A percentile compares a stretch with the other conserved stretches of the same genome.
Conservation (phyloP, 2,329 filamentous ascomycete genomes). For the Fusarium sp. region DNA sequence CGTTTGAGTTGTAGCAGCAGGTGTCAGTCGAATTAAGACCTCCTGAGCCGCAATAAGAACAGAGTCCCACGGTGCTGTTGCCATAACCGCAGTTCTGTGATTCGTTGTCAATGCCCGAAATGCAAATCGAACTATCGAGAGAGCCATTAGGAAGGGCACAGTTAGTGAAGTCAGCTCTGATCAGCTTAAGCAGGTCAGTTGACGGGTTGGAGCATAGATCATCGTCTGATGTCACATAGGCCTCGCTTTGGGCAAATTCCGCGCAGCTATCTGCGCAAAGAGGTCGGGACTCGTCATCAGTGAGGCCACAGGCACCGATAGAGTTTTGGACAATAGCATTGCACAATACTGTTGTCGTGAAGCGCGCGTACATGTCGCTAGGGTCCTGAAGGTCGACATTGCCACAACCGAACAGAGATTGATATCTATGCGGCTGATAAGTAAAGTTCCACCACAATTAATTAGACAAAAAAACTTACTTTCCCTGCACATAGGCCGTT, state of each 20-base stretch:
- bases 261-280: conserved; percentile 93
- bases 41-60: conserved; percentile 85
- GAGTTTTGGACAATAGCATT: conserved; percentile 96
- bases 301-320: conserved; percentile 74
- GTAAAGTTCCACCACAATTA: neutral
- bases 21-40: conserved; percentile 94
- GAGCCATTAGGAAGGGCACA: conserved; percentile 87
- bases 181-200: conserved; percentile 76
- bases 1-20: conserved; percentile 87
- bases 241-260: conserved; percentile 88
- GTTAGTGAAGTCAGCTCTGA: conserved; percentile 91
- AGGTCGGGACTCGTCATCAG: conserved; percentile 73
- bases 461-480: conserved; percentile 68
- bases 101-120: conserved; percentile 84
- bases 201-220: conserved; percentile 77
- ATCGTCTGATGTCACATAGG: conserved; percentile 81
- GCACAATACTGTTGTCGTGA: conserved; percentile 91
- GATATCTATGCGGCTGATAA: conserved; percentile 71
- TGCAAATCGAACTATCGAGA: conserved; percentile 78
- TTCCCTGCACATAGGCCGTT: conserved; percentile 78
- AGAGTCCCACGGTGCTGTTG: conserved; percentile 79
- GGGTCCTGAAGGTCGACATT: conserved; percentile 83
- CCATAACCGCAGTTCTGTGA: conserved; percentile 87
- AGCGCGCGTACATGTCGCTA: conserved; percentile 88
- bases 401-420: conserved; percentile 82